phyloP scores from a whole-genome alignment of 2,329 filamentous ascomycete genomes.

The Microdochium paspali region DNA sequence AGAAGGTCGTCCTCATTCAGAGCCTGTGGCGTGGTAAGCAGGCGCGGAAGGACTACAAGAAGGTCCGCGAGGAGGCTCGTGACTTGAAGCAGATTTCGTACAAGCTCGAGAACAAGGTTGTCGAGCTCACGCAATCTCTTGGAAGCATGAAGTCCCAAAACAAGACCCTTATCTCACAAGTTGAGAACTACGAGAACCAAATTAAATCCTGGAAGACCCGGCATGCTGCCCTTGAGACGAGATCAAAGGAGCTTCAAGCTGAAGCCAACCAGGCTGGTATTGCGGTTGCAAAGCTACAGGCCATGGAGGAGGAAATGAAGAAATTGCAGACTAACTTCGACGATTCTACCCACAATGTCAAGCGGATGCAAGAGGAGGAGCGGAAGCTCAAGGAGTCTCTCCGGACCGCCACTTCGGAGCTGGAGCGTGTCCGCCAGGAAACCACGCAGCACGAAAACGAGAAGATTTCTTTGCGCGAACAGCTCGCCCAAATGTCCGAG shows the following conservation, averaged over 20 bases:
- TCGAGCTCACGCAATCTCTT: constrained; percentile 90
- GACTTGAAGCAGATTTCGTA: constrained; percentile 99
- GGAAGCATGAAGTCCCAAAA: constrained; percentile 92
- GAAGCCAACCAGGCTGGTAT: constrained; percentile 98
- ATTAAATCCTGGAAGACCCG: constrained; percentile 93
- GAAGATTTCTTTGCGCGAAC: constrained; percentile 76
- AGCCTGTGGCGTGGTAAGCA: constrained; percentile 82
- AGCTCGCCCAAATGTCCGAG: constrained; percentile 83
- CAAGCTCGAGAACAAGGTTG: constrained; percentile 98
- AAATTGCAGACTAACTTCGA: constrained; percentile 83
- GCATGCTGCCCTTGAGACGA: constrained; percentile 80
- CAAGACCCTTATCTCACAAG: constrained; percentile 76
- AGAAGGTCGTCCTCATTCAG: constrained; percentile 82
- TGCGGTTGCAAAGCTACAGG: constrained; percentile 77
- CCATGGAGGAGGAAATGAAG: constrained; percentile 93
- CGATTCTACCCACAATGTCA: constrained; percentile 83
- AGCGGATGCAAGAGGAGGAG: constrained; percentile 91
- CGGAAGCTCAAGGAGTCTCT: constrained; percentile 76
- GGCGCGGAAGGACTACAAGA: constrained; percentile 82
- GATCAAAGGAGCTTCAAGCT: constrained; percentile 87
- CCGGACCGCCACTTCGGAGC: constrained; percentile 66
- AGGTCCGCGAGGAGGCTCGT: constrained; percentile 84
- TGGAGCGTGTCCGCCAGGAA: constrained; percentile 68
- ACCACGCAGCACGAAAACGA: constrained; percentile 74
- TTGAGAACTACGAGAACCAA: constrained; percentile 93